Evolutionary conservation across 108 stramenopile species (phyloP), one percentile per base, ranked within the genome.

Genomic region (Skeletonema menzelii): DNA sequence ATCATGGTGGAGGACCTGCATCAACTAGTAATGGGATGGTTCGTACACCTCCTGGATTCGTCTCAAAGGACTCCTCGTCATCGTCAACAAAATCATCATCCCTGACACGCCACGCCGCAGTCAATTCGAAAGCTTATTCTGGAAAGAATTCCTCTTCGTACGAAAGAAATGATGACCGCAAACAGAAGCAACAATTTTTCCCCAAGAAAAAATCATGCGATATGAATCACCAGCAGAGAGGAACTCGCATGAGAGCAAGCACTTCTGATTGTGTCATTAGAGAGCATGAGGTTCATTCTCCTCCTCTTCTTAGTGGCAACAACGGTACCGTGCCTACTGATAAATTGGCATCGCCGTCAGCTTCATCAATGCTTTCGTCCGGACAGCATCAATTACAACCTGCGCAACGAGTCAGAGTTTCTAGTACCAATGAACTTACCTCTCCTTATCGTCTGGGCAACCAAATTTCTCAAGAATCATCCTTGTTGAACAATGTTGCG

Each of bases 11-110:
- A 37, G 35, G 35, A 37, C 11, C 35, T 12, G 12, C 14, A 34
- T 42, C 37, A 63, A n/a, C 14, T 34, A 34, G 26, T 38, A 34
- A 63, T 24, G 34, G 24, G 24, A 63, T 24, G n/a, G 27, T 58
- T 19, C 46, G 44, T 26, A 40, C 69, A 15, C 69, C 59, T 61
- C 71, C 61, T 37, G 71, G 62, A 1, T 72, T 72, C 34, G 34
- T 63, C 12, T 30, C 62, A 27, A 72, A 72, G 20, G 62, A 72
- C 49, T 53, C 31, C 15, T 24, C 44, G 6, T 26, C 55, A 35
- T 62, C 70, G 17, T 44, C 69, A 14, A 47, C 59, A 8, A 61
- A 53, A 35, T 37, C 63, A 4, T 28, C 71, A 37, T 32, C 71
- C 53, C 35, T 62, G 6, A 20, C 70, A 59, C 17, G 40, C 40